Evolutionary conservation across 441 rosid genomes (phyloP).

Genomic region (Sinapis alba): DNA sequence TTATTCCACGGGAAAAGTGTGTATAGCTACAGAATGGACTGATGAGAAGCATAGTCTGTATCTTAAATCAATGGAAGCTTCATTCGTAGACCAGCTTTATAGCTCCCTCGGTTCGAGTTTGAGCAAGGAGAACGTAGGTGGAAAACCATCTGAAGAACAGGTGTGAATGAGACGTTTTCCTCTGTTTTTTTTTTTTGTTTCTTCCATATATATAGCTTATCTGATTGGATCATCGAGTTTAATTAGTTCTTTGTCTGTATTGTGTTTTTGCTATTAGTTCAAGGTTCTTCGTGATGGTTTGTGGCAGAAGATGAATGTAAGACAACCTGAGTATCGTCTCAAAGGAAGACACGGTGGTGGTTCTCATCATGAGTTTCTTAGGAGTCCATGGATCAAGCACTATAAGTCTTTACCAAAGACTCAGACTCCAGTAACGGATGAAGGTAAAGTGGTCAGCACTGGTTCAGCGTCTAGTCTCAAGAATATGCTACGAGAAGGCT

Average conservation of each 20-base stretch:
- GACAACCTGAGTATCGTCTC: slow-evolving; percentile 25
- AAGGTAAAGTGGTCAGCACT: too few relatives aligned
- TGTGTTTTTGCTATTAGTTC: slow-evolving; percentile 21
- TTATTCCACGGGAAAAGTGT: slow-evolving; percentile 25
- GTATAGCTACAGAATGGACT: slow-evolving; percentile 30
- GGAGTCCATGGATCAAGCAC: slow-evolving; percentile 39
- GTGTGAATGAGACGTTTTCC: slow-evolving; percentile 13
- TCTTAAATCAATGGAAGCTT: slow-evolving; percentile 43
- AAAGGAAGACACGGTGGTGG: not conserved
- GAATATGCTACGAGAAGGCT: not conserved
- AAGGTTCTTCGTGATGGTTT: slow-evolving; percentile 44
- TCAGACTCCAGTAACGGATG: too few relatives aligned
- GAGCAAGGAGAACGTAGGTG: slow-evolving; percentile 17
- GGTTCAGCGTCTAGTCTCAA: slow-evolving; percentile 13
- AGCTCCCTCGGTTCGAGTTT: slow-evolving; percentile 18
- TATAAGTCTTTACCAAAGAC: slow-evolving; percentile 8
- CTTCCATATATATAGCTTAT: not conserved
- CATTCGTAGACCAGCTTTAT: slow-evolving; percentile 35
- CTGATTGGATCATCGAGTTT: not conserved
- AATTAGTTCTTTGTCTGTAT: not conserved
- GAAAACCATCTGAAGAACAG: slow-evolving; percentile 33
- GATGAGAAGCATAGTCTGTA: slow-evolving; percentile 41
- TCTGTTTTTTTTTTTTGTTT: not conserved
- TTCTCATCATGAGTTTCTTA: slow-evolving; percentile 34
- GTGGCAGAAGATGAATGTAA: slow-evolving; percentile 41